phyloP scores from a whole-genome alignment of 345 rosid species.

The Odontarrhena argentea region DNA sequence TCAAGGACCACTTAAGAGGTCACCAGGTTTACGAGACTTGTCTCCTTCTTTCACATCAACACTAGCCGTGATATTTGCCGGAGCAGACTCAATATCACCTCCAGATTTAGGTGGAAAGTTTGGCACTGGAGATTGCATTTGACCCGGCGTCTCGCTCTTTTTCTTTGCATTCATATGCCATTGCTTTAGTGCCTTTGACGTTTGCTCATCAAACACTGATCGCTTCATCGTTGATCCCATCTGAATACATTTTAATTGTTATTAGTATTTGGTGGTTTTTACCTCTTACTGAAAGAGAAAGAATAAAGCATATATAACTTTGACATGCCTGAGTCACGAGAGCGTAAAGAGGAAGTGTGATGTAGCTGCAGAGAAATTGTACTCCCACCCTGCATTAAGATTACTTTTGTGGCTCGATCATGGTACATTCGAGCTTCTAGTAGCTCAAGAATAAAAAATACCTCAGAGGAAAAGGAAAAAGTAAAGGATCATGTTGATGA shows the following conservation, averaged over 20 bases:
- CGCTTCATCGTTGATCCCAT: slow-evolving; percentile 98
- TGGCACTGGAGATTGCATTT: neutral
- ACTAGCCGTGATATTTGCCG: slow-evolving; percentile 56
- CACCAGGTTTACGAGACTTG: slow-evolving; percentile 28
- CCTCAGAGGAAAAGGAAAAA: neutral
- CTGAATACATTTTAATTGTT: slow-evolving; percentile 44
- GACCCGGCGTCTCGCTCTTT: slow-evolving; percentile 49
- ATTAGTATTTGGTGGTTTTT: neutral
- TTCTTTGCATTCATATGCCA: slow-evolving; percentile 77
- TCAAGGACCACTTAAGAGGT: slow-evolving; percentile 38
- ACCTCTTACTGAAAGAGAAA: neutral
- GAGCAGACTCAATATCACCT: slow-evolving; percentile 42
- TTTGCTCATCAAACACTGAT: slow-evolving; percentile 89
- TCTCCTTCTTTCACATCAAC: slow-evolving; percentile 47
- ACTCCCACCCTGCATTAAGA: slow-evolving; percentile 59
- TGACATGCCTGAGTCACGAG: slow-evolving; percentile 90
- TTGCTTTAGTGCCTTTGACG: slow-evolving; percentile 73
- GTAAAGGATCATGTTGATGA: neutral
- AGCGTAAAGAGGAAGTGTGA: slow-evolving; percentile 93
- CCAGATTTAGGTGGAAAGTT: slow-evolving; percentile 19
- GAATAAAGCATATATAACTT: neutral
- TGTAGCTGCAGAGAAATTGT: slow-evolving; percentile 84
- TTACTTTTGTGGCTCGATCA: neutral
- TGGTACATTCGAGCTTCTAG: slow-evolving; percentile 5
- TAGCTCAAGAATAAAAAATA: slow-evolving; percentile 8